These are phyloP conservation scores for Alternaria tenuissima DNA, from an alignment of 2,329 filamentous ascomycete genomes.

Conservation along the genomic window DNA sequence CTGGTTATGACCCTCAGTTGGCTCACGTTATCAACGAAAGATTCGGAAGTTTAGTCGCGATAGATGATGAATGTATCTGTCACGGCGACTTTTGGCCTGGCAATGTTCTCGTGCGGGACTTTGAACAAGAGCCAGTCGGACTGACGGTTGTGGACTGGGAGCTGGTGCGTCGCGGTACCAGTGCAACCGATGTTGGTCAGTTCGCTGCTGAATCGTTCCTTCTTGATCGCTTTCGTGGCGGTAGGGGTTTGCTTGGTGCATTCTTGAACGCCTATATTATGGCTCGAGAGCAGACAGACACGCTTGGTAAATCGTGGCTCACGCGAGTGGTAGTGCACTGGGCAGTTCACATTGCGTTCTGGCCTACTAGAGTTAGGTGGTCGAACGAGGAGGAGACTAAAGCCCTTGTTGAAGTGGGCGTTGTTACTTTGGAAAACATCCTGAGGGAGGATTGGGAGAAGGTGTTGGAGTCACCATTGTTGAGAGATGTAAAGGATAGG, in stretches of 20 bases:
- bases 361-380: slow-evolving; percentile 46
- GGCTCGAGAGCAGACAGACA: neutral
- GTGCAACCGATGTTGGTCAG: slow-evolving; percentile 50
- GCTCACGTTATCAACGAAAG: slow-evolving; percentile 36
- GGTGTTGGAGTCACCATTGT: slow-evolving; percentile 22
- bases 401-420: slow-evolving; percentile 37
- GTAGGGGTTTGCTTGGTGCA: slow-evolving; percentile 32
- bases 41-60: slow-evolving; percentile 37
- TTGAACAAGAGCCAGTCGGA: neutral
- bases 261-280: slow-evolving; percentile 42
- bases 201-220: slow-evolving; percentile 51
- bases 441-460: slow-evolving; percentile 31
- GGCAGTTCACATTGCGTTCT: slow-evolving; percentile 47
- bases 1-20: slow-evolving; percentile 34
- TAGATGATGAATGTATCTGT: slow-evolving; percentile 46
- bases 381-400: slow-evolving; percentile 33
- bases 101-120: slow-evolving; percentile 41
- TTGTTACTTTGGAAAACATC: slow-evolving; percentile 22
- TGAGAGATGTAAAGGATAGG: slow-evolving; percentile 18
- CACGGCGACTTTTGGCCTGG: slow-evolving; percentile 54
- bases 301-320: slow-evolving; percentile 32
- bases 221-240: slow-evolving; percentile 46
- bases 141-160: slow-evolving; percentile 52
- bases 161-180: slow-evolving; percentile 42
- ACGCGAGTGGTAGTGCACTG: slow-evolving; percentile 45